Conservation (phyloP, 2,329 filamentous ascomycete genomes). For the Davidsoniella virescens region DNA sequence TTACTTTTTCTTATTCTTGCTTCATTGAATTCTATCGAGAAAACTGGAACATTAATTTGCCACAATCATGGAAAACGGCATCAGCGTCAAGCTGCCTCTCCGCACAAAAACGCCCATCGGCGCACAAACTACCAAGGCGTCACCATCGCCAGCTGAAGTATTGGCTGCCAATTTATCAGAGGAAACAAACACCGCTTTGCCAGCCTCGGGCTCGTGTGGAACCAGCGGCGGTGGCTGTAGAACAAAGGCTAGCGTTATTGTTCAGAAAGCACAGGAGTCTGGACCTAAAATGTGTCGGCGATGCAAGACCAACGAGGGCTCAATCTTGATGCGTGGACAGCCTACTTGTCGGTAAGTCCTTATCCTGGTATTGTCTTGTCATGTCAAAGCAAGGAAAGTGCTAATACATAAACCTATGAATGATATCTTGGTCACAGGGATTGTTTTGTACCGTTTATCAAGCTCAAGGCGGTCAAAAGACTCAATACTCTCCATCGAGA, state of each 20-base stretch:
- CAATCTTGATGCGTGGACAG: conserved; percentile 13
- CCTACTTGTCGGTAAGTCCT: conserved; percentile 18
- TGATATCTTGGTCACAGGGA: conserved; percentile 17
- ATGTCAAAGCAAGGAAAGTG: neutral
- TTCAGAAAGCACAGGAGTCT: neutral
- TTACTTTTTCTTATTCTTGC: too few relatives aligned
- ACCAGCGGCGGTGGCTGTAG: neutral
- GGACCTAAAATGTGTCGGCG: conserved; percentile 9
- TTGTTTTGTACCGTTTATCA: conserved; percentile 67
- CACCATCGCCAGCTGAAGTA: too few relatives aligned
- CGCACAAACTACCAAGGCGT: too few relatives aligned
- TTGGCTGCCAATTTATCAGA: too few relatives aligned
- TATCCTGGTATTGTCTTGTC: neutral
- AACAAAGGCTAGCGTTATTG: neutral
- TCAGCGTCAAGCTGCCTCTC: neutral
- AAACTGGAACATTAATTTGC: too few relatives aligned
- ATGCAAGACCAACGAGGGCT: conserved; percentile 10
- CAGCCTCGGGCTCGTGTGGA: too few relatives aligned
- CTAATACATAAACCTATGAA: conserved; percentile 9
- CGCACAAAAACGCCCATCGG: neutral
- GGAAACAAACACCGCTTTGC: too few relatives aligned
- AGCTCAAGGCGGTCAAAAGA: conserved; percentile 65
- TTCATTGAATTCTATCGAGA: too few relatives aligned
- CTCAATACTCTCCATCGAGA: conserved; percentile 35
- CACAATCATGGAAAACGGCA: neutral